These are phyloP conservation scores for Phanerodontia chrysosporium DNA, from an alignment of 768 basidiomycete genomes.

Conservation along the genomic window DNA sequence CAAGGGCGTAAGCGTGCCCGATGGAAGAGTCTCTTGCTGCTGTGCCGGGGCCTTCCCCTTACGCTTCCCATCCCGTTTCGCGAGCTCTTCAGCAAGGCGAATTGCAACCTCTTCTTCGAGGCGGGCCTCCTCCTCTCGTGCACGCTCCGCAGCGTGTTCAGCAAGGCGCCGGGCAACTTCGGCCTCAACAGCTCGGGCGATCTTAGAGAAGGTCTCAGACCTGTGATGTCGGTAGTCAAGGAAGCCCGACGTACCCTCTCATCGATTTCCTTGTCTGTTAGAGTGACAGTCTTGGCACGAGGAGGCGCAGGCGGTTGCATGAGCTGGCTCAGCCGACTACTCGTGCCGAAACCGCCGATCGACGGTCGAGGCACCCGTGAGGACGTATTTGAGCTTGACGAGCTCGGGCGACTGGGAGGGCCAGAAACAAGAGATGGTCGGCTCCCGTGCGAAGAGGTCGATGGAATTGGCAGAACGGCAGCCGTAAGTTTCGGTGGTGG, in stretches of 20 bases:
- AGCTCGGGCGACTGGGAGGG: slow-evolving; percentile 2
- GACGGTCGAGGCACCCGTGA: slow-evolving; percentile 23
- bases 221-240: neutral
- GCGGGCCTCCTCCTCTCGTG: slow-evolving; percentile 18
- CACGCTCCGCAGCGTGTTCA: slow-evolving; percentile 27
- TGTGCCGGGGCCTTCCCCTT: slow-evolving; percentile 28
- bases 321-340: slow-evolving; percentile 4
- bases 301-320: slow-evolving; percentile 4
- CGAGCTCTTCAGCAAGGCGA: neutral
- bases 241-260: slow-evolving; percentile 47
- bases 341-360: slow-evolving; percentile 3
- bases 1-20: slow-evolving; percentile 55
- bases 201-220: slow-evolving; percentile 35
- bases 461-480: slow-evolving; percentile 31
- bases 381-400: slow-evolving; percentile 1
- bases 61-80: slow-evolving; percentile 13
- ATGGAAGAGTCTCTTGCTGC: slow-evolving; percentile 27
- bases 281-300: slow-evolving; percentile 19
- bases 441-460: slow-evolving; percentile 11
- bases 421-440: neutral
- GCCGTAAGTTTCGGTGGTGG: slow-evolving; percentile 42
- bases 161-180: slow-evolving; percentile 68
- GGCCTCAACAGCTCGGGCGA: slow-evolving; percentile 67
- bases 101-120: slow-evolving; percentile 15
- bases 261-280: slow-evolving; percentile 72